phyloP scores from a whole-genome alignment of 2,329 filamentous ascomycete genomes.

The Aspergillus sp. region DNA sequence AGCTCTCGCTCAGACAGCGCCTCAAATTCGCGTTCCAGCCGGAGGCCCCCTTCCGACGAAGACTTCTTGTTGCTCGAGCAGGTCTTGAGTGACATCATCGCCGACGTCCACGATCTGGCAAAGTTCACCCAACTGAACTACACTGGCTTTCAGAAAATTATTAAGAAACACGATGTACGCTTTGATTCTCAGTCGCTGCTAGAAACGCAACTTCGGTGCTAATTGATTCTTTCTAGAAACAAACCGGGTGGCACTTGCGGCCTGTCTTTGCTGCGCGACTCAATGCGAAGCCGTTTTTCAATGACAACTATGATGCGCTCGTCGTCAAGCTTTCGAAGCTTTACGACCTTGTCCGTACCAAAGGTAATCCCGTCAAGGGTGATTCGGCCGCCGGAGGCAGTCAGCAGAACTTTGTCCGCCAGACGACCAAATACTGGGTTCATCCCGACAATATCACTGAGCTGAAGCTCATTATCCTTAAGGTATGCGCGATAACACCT shows the following conservation, averaged over 20 bases:
- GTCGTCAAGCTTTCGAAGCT: conserved; percentile 92
- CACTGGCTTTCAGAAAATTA: conserved; percentile 98
- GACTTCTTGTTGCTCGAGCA: conserved; percentile 94
- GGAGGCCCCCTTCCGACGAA: conserved; percentile 68
- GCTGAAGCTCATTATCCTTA: conserved; percentile 94
- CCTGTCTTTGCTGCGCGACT: conserved; percentile 94
- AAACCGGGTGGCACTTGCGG: conserved; percentile 87
- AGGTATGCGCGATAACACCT: conserved; percentile 50
- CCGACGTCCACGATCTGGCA: conserved; percentile 94
- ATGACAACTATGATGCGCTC: conserved; percentile 96
- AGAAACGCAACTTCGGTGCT: neutral
- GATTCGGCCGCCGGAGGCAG: conserved; percentile 87
- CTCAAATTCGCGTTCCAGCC: conserved; percentile 26
- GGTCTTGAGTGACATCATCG: conserved; percentile 95
- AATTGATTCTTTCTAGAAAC: conserved; percentile 63
- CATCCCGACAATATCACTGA: conserved; percentile 98
- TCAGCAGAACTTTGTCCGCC: conserved; percentile 93
- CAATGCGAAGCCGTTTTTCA: conserved; percentile 97
- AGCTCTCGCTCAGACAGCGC: conserved; percentile 35
- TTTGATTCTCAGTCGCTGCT: neutral
- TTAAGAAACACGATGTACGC: conserved; percentile 97
- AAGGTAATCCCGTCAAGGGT: conserved; percentile 88
- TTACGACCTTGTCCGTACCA: conserved; percentile 90
- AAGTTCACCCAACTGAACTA: conserved; percentile 99
- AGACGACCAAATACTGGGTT: conserved; percentile 99